Evolutionary conservation across 2,329 filamentous ascomycete genomes (phyloP).

Genomic region (Pseudodiploospora longispora): DNA sequence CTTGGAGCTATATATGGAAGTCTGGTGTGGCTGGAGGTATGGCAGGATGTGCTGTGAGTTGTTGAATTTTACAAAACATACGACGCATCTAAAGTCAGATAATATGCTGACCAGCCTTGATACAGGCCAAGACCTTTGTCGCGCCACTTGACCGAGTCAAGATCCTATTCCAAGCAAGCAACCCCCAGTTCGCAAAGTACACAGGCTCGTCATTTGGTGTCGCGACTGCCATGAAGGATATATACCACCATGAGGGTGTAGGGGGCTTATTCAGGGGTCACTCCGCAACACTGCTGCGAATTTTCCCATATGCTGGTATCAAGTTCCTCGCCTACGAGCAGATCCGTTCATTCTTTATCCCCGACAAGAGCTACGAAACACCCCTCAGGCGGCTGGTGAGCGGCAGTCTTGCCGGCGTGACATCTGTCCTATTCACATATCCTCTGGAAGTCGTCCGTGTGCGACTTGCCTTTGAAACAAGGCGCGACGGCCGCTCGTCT

Average conservation of each 20-base stretch:
- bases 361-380: conserved; percentile 66
- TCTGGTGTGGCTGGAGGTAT: conserved; percentile 82
- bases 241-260: conserved; percentile 66
- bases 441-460: conserved; percentile 90
- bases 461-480: conserved; percentile 90
- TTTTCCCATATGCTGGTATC: conserved; percentile 95
- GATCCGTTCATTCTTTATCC: conserved; percentile 73
- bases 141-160: conserved; percentile 96
- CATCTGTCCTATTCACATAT: conserved; percentile 93
- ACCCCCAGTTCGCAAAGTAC: conserved; percentile 90
- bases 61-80: background rate
- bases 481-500: conserved; percentile 59
- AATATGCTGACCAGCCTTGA: conserved; percentile 7
- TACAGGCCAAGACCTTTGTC: conserved; percentile 86
- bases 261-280: conserved; percentile 84
- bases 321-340: conserved; percentile 99
- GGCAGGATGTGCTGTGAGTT: conserved; percentile 80
- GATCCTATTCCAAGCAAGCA: conserved; percentile 94
- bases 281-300: conserved; percentile 84
- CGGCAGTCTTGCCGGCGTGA: conserved; percentile 71
- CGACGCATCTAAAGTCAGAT: too few relatives aligned
- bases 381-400: conserved; percentile 65
- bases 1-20: conserved; percentile 73
- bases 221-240: conserved; percentile 72
- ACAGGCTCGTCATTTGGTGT: conserved; percentile 82